Percentiles rank a stretch among this genome's conserved stretches.
Evolutionary conservation across 148 eudicot species (phyloP).

Genomic region (Chenopodium berlandieri): DNA sequence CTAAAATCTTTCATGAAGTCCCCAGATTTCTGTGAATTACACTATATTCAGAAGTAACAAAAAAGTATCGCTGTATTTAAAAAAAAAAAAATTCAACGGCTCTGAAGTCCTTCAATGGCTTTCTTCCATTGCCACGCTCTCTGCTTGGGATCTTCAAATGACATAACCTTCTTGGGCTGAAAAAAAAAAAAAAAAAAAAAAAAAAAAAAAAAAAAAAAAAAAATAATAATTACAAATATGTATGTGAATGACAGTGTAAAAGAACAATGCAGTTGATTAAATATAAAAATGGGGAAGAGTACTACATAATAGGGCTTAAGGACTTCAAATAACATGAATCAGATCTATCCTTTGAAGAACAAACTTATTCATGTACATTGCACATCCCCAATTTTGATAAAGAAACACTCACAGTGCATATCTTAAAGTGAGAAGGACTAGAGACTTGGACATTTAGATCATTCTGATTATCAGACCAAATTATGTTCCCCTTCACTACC

Average conservation of each 20-base stretch:
- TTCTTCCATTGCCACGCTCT: constrained; percentile 94
- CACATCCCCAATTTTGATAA: neutral
- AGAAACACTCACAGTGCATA: constrained; percentile 65
- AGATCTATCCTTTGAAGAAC: neutral
- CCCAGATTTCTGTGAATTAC: constrained; percentile 15
- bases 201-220: neutral
- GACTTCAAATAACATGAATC: neutral
- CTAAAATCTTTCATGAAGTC: constrained; percentile 17
- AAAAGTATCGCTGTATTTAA: constrained; percentile 5
- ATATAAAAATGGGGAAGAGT: neutral
- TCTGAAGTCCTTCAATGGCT: constrained; percentile 89
- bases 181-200: neutral
- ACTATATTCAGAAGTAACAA: constrained; percentile 7
- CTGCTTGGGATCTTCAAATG: constrained; percentile 94
- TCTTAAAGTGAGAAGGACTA: constrained; percentile 85
- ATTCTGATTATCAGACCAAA: constrained; percentile 89
- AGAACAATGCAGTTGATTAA: neutral
- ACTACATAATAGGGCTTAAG: neutral
- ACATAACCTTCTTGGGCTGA: constrained; percentile 87
- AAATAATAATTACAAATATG: no score
- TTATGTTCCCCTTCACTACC: constrained; percentile 73
- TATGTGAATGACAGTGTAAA: neutral
- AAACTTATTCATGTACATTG: no score
- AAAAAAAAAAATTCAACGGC: constrained; percentile 41
- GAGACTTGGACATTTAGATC: constrained; percentile 78